Percentiles rank a stretch among this genome's conserved stretches.
phyloP scores from a whole-genome alignment of 176 grass and related monocot species.

The Musa acuminata region DNA sequence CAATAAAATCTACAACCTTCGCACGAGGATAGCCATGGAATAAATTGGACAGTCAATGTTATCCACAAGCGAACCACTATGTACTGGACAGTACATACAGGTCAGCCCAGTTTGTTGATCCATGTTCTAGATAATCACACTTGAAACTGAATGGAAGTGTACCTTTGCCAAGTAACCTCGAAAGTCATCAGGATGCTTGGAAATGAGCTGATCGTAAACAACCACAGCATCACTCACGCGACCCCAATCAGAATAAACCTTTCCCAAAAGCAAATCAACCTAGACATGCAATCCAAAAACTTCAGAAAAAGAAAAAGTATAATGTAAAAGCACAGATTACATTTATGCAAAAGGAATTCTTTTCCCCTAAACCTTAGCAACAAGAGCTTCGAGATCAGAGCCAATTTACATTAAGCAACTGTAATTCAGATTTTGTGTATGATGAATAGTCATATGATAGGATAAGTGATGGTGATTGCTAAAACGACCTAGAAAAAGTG shows the following conservation, averaged over 20 bases:
- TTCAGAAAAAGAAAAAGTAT: not conserved
- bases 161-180: conserved; percentile 92
- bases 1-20: not conserved
- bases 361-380: not conserved
- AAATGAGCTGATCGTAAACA: conserved; percentile 87
- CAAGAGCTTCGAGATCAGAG: not conserved
- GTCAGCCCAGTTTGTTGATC: too few species aligned
- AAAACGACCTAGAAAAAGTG: too few species aligned
- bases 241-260: conserved; percentile 85
- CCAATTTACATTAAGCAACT: too few species aligned
- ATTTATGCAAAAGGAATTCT: not conserved
- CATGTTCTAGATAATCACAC: not conserved
- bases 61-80: too few species aligned
- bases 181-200: conserved; percentile 79
- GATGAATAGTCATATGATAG: too few species aligned
- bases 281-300: conserved; percentile 22
- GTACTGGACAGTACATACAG: too few species aligned
- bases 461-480: too few species aligned
- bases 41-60: too few species aligned
- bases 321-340: not conserved
- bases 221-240: conserved; percentile 75
- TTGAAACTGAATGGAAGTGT: conserved; percentile 1
- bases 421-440: too few species aligned
- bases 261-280: conserved; percentile 87
- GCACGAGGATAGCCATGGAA: not conserved